Base-by-base conservation (phyloP, 768 basidiomycete genomes). In the Strobilomyces confusus region DNA sequence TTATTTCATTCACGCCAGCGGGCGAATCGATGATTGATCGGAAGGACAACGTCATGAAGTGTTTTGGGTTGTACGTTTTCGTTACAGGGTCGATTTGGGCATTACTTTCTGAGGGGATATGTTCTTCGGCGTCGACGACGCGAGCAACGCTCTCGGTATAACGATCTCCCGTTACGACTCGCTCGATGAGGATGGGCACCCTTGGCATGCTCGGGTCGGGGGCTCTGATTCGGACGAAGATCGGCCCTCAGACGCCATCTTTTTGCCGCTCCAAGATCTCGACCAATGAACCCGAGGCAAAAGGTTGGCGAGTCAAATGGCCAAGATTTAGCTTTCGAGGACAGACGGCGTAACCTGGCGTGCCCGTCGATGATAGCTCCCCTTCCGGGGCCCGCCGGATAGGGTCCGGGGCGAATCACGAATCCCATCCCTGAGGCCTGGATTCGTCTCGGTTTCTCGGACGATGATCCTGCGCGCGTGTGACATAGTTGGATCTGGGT, bases 21-120 rank as follows among this genome's bases (percentile, higher is more conserved):
- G 19, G 23, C 17, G 5, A 44, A 34, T 23, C 33, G 58, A 63
- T 56, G 44, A 56, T 44, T 30, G 45, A 46, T 40, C 22, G 40
- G 44, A 44, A 48, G 38, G 49, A 57, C 25, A 37, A 23, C 23
- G 30, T 38, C 44, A 36, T 36, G 43, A 33, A 33, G 51, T 50
- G 46, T 43, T 51, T 63, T 42, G 48, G 52, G 37, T 41, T 13
- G 45, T 42, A 30, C 23, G 26, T 47, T 40, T 40, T 37, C 40
- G 45, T 41, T 22, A 49, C 49, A 29, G 49, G 49, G 44, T 37
- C 23, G 15, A 33, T 48, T 36, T 36, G 20, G 34, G 48, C 14
- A 14, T n/a, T 1, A n/a, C 29, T 9, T 34, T 20, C 13, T 5
- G 17, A 49, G 11, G 41, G 29, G 42, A 29, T 6, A 9, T 14